Base-by-base conservation (phyloP, 169 alveolate species). In the Babesia caballi region DNA sequence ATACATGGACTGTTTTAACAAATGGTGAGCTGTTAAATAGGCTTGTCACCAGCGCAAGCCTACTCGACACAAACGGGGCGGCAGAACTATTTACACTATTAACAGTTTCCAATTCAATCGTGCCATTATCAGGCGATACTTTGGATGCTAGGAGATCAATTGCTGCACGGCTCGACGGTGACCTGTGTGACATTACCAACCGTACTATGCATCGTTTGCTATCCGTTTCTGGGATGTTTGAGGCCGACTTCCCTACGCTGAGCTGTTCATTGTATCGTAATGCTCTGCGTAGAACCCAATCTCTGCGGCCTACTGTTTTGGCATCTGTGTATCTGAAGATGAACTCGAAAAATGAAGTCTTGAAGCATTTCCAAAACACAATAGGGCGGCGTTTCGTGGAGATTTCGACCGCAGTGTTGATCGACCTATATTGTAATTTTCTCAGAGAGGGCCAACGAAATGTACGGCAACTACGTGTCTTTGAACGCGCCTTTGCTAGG, bases 341-440 rank as follows among this genome's bases (percentile, higher is more conserved):
- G 50, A 14, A 12, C 8, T 7, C 47, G 19, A 47, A 28, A 12
- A 35, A 47, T 1, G 60, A 63, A 0, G 41, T 35, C 15, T 1
- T 15, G 17, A 27, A 42, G 23, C 47, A 44, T 1, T 46, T 63
- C 60, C 27, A 35, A 17, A n/a, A 47, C 5, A 36, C 1, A 0
- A 35, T 63, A 0, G 60, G 60, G 5, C 58, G 60, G 23, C 40
- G 73, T 15, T 63, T 30, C 2, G 73, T 30, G 3, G 73, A 63
- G 19, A 27, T 76, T 21, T 9, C 72, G 28, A 52, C 81, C 8
- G 51, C 32, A 5, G 65, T 50, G 12, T 23, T 76, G 36, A 54
- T 68, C 12, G 85, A 76, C 46, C 70, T 76, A 17, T 76, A 76
- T 33, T 76, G 85, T 42, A 14, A 30, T 3, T 36, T 47, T 52